A percentile compares a stretch with the other conserved stretches of the same genome.
Evolutionary conservation across 305 asterid genomes (phyloP).

Genomic region (Solanum hybrid): DNA sequence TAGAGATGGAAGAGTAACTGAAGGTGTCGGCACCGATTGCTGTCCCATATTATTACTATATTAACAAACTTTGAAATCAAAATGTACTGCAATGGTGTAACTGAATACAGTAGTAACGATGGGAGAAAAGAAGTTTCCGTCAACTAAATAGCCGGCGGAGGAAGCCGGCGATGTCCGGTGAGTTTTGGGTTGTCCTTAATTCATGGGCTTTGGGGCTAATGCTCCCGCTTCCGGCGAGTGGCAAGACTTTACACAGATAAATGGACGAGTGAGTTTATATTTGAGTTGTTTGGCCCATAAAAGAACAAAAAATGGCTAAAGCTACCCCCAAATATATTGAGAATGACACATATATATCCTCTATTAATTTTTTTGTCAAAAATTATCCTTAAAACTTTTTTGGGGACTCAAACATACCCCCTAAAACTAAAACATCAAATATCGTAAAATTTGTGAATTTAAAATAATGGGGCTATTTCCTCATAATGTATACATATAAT

Average conservation of each 20-base stretch:
- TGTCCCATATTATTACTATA: conserved; percentile 40
- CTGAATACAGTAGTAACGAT: background rate
- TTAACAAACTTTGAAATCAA: background rate
- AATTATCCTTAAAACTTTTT: background rate
- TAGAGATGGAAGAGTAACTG: conserved; percentile 24
- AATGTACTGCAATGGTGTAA: background rate
- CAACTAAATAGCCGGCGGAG: background rate
- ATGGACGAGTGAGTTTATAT: background rate
- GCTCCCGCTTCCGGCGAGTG: background rate
- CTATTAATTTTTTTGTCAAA: background rate
- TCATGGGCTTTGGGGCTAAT: background rate
- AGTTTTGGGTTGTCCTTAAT: background rate
- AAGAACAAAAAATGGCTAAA: background rate
- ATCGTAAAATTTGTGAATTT: background rate
- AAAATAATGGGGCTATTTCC: background rate
- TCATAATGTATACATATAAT: background rate
- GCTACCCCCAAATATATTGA: background rate
- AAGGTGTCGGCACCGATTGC: conserved; percentile 69
- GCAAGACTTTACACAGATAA: background rate
- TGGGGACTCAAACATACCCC: background rate
- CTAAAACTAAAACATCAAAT: background rate
- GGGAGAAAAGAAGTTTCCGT: background rate
- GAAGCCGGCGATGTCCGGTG: background rate
- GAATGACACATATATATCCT: background rate
- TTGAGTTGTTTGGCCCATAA: background rate